A percentile compares a stretch with the other conserved stretches of the same genome.
Evolutionary conservation across 257 asterid species (phyloP).

Genomic region (Scutellaria galericulata): DNA sequence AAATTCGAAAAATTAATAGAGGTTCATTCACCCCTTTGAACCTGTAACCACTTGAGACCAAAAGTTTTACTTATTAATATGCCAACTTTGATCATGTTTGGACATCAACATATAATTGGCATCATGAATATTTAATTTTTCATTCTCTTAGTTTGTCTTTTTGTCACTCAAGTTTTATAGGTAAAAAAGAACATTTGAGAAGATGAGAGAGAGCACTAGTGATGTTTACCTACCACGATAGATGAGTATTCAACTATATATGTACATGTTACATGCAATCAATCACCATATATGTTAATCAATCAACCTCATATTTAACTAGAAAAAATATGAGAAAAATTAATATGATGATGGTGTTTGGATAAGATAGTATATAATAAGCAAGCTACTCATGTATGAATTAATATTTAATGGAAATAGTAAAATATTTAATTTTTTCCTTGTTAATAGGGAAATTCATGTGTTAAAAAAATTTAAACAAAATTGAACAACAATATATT

Average conservation of each 20-base stretch:
- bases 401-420: neutral
- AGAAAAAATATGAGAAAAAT: too few species aligned
- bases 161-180: neutral
- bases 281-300: too few species aligned
- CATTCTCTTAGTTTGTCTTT: neutral
- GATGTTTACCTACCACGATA: slow-evolving; percentile 28
- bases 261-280: too few species aligned
- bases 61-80: too few species aligned
- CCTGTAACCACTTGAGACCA: too few species aligned
- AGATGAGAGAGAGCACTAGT: slow-evolving; percentile 5
- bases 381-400: neutral
- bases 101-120: neutral
- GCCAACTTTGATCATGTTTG: neutral
- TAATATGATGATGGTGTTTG: neutral
- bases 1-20: too few species aligned
- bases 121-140: neutral
- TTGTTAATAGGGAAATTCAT: neutral
- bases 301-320: too few species aligned
- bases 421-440: neutral
- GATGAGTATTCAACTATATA: neutral
- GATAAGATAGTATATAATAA: neutral
- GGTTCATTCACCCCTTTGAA: too few species aligned
- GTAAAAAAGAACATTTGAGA: slow-evolving; percentile 12
- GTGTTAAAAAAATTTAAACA: neutral
- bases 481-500: too few species aligned